phyloP scores from a whole-genome alignment of 257 asterid genomes.

The Solanum ahanhuiri region DNA sequence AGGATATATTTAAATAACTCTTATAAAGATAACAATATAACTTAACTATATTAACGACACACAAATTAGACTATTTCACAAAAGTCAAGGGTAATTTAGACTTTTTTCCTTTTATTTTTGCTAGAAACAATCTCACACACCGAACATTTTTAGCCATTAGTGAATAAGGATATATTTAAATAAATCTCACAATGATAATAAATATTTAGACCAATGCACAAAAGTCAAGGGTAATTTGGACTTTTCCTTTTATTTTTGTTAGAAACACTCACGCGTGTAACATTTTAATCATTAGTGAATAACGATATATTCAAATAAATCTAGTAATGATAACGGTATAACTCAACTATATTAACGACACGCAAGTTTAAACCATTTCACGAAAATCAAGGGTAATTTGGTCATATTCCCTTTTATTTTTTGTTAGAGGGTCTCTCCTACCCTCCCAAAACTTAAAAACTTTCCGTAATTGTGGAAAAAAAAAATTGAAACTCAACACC shows the following conservation, averaged over 20 bases:
- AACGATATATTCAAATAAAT: neutral
- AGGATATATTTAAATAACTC: neutral
- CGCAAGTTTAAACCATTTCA: accelerated
- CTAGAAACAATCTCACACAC: accelerated
- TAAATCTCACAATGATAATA: neutral
- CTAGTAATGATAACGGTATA: neutral
- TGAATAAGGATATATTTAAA: neutral
- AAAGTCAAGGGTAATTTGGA: neutral
- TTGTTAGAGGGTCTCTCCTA: neutral
- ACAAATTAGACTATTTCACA: neutral
- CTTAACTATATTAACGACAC: neutral
- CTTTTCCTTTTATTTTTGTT: neutral
- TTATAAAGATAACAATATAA: no score
- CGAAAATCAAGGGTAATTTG: neutral
- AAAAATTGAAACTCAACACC: neutral
- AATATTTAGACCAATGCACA: neutral
- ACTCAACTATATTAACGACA: neutral
- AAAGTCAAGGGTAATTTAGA: neutral
- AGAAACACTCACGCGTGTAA: neutral
- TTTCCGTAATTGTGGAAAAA: neutral
- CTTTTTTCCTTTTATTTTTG: neutral
- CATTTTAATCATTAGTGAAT: neutral
- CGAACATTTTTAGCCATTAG: neutral
- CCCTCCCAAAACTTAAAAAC: neutral
- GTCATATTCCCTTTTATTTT: neutral